Conservation (phyloP, 2,329 filamentous ascomycete genomes). For the Beauveria sp. region DNA sequence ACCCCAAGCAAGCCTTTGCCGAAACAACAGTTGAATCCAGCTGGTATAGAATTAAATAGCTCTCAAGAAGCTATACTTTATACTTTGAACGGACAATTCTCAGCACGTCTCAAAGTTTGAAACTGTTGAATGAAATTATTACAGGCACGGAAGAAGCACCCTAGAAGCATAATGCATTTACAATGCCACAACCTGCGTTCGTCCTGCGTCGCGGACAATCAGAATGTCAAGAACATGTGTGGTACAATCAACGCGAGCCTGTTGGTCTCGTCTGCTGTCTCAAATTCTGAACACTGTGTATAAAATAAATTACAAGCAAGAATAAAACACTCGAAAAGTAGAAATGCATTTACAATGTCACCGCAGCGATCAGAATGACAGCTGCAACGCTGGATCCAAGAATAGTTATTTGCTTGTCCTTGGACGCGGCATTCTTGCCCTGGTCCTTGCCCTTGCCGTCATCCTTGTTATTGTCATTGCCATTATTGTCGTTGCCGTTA, state of each 20-base stretch:
- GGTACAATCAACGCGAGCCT: background rate
- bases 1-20: too few species aligned
- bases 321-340: background rate
- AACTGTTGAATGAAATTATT: too few species aligned
- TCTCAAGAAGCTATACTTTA: too few species aligned
- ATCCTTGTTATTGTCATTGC: background rate
- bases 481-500: background rate
- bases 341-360: conserved; percentile 14
- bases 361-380: conserved; percentile 22
- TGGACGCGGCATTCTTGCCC: conserved; percentile 9
- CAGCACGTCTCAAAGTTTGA: too few species aligned
- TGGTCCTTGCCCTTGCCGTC: conserved; percentile 6
- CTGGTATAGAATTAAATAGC: too few species aligned
- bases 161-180: too few species aligned
- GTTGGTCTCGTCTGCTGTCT: background rate
- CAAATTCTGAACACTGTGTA: background rate
- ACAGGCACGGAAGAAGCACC: too few species aligned
- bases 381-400: conserved; percentile 22
- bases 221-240: background rate
- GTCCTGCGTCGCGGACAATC: background rate
- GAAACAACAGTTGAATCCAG: too few species aligned
- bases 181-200: background rate
- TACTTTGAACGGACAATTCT: too few species aligned
- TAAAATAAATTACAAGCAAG: background rate
- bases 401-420: conserved; percentile 21